Evolutionary conservation across 2,329 filamentous ascomycete species (phyloP), one percentile per base, ranked within the genome.

Genomic region (Fusarium sp.): DNA sequence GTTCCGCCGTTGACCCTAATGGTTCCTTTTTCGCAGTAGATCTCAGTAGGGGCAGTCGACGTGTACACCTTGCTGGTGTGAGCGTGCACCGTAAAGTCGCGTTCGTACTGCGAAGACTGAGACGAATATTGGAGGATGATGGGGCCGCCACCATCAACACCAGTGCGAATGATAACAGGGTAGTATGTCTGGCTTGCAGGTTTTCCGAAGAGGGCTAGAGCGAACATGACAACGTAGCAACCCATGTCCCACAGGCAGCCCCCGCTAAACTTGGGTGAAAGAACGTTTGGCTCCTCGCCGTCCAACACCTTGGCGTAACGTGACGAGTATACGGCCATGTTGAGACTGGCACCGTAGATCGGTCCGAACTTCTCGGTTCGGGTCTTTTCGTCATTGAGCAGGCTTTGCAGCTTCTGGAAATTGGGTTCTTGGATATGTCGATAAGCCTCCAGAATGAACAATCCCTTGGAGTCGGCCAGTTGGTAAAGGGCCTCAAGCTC

Each of bases 371-470:
- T 75, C 17, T 73, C 64, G 0, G 33, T 45, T 1, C 73, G 59
- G 0, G 50, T 52, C 22, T 73, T 74, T 5, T 69, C 70, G 12
- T 75, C 60, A 8, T 75, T 65, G n/a, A 75, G 54, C 2, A 75
- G 20, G 1, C 22, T 54, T 17, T 75, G 73, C 2, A 75, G 40
- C 22, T 33, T 69, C 12, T 74, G 64, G 52, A 75, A 75, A 43
- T 75, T 75, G 22, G 73, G 73, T n/a, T 75, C 73, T 27, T 75
- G 73, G 2, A 75, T 75, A 20, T 75, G 73, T 4, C 73, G 68
- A 1, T 71, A 75, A 10, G 73, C 73, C n/a, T 75, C 70, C 0
- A 75, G n/a, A 9, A 75, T 61, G 6, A 73, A 65, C 0, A 73
- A 27, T 4, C 33, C 40, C 7, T 71, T 75, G 5, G 73, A 67